Conservation (phyloP, 2,329 filamentous ascomycete genomes). For the Aureobasidium sp. region DNA sequence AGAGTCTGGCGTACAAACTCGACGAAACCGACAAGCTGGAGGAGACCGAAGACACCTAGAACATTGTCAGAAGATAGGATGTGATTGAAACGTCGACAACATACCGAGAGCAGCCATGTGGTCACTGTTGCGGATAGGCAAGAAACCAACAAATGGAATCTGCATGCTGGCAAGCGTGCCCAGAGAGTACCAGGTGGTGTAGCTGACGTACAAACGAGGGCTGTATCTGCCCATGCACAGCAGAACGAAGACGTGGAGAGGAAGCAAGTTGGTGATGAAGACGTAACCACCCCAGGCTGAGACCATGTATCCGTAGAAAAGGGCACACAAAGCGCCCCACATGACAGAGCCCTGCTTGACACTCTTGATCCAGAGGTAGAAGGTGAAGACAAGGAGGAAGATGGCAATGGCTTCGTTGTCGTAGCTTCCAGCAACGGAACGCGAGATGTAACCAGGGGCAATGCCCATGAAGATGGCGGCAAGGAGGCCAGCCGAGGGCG, state of each 20-base stretch:
- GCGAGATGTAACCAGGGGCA: constrained; percentile 91
- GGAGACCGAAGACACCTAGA: constrained; percentile 67
- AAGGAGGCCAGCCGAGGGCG: constrained; percentile 86
- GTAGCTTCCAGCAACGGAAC: constrained; percentile 96
- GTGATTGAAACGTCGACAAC: constrained; percentile 31
- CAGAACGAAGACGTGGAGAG: constrained; percentile 86
- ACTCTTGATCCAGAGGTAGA: constrained; percentile 98
- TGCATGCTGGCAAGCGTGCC: constrained; percentile 98
- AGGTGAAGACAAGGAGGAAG: constrained; percentile 96
- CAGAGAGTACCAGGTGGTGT: constrained; percentile 95
- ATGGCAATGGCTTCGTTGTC: constrained; percentile 99
- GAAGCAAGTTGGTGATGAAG: constrained; percentile 96
- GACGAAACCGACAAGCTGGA: constrained; percentile 88
- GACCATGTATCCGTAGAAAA: constrained; percentile 99
- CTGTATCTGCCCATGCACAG: constrained; percentile 97
- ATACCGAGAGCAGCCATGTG: constrained; percentile 88
- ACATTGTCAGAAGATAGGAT: constrained; percentile 17
- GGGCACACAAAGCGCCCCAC: constrained; percentile 87
- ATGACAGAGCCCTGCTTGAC: constrained; percentile 93
- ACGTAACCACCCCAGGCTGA: constrained; percentile 99
- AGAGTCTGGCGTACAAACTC: constrained; percentile 85
- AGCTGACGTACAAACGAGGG: constrained; percentile 87
- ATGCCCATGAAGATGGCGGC: constrained; percentile 97
- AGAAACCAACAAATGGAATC: constrained; percentile 95
- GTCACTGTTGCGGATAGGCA: constrained; percentile 93